Conservation (phyloP, 805 yeast genomes). For the Kockiozyma suomiensis region DNA sequence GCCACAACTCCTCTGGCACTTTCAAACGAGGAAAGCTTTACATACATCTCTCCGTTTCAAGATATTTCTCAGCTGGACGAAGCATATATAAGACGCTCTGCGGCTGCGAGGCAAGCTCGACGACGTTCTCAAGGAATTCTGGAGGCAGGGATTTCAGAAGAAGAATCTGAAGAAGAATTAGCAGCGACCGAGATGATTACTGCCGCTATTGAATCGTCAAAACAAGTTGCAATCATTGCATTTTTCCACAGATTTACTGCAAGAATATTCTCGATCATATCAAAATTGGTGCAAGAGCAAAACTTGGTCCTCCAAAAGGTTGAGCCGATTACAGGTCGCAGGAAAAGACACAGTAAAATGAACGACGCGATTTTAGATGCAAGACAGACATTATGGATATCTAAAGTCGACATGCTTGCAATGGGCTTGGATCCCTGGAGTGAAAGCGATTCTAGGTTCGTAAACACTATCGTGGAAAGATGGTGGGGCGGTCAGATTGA, state of each 20-base stretch:
- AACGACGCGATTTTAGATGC: background rate
- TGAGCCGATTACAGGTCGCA: slow-evolving; percentile 13
- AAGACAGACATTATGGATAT: slow-evolving; percentile 29
- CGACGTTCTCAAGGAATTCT: background rate
- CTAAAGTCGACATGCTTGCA: slow-evolving; percentile 52
- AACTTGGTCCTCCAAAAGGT: slow-evolving; percentile 14
- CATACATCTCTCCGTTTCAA: slow-evolving; percentile 30
- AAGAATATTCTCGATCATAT: slow-evolving; percentile 26
- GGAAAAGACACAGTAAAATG: background rate
- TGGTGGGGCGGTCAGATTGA: slow-evolving; percentile 57
- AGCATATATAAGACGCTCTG: slow-evolving; percentile 11
- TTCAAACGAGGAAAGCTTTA: slow-evolving; percentile 28
- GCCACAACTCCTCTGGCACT: slow-evolving; percentile 29
- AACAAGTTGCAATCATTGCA: slow-evolving; percentile 36
- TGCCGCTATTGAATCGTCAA: slow-evolving; percentile 25
- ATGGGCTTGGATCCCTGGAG: slow-evolving; percentile 64
- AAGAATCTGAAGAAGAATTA: slow-evolving; percentile 12
- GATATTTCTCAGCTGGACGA: slow-evolving; percentile 28
- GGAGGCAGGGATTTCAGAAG: no score
- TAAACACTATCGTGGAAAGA: slow-evolving; percentile 46
- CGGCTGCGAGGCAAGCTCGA: slow-evolving; percentile 11
- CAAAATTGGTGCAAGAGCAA: slow-evolving; percentile 28
- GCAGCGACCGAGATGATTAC: slow-evolving; percentile 6
- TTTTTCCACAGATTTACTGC: slow-evolving; percentile 37
- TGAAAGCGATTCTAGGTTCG: slow-evolving; percentile 50